Base-by-base conservation (phyloP, 2,329 filamentous ascomycete species). In the Decorospora gaudefroyi region DNA sequence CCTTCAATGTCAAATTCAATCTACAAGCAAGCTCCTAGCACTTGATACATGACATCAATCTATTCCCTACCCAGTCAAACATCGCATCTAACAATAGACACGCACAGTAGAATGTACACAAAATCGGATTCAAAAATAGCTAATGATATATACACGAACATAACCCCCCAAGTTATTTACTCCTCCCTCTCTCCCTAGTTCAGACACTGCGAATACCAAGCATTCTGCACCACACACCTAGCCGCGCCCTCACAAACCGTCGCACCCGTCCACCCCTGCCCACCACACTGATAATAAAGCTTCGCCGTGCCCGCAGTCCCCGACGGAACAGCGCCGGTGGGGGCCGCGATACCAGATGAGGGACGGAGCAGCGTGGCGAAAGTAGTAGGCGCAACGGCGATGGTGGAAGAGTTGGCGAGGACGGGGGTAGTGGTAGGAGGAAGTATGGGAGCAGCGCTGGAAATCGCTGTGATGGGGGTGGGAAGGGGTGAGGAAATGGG, bases 201-300 rank as follows among this genome's bases (percentile, higher is more conserved):
- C 19, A 42, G 11, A 49, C 74, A 76, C 63, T 76, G 74, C 13
- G 49, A 67, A 59, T 76, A 76, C 49, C 69, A 76, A 2, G 62
- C 56, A 58, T 75, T 75, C 25, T 44, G 51, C 4, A 55, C 51
- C 16, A 64, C 58, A 54, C 74, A 76, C 11, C 55, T 57, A 16
- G 51, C 51, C 10, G 72, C 72, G 18, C 55, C 36, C 9, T 64
- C 65, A 35, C 73, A 76, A n/a, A 54, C 41, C 2, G 63, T 70
- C 3, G 68, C 37, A 11, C 73, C 74, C 7, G 55, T 70, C 40
- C 53, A 75, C 43, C 61, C 64, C n/a, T 54, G 53, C 10, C 74
- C 74, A 47, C 73, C 74, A 49, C 50, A 53, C 37, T 48, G 36
- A 13, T 48, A 36, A 11, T 33, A 53, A 6, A 47, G 21, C 50